phyloP scores from a whole-genome alignment of 805 yeast species.

The Nakazawaea peltata region DNA sequence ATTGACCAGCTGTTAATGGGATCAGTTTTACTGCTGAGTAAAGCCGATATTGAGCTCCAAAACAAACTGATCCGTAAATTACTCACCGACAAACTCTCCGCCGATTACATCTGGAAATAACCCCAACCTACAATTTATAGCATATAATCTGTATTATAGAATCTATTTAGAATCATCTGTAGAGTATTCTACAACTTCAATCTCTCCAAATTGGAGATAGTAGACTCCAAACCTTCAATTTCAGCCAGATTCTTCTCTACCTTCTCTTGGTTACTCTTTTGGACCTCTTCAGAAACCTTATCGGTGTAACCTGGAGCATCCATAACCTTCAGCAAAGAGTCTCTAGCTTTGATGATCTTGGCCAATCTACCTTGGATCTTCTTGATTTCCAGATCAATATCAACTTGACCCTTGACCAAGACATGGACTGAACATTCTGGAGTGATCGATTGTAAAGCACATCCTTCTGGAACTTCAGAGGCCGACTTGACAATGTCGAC shows the following conservation, averaged over 20 bases:
- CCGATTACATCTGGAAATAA: conserved; percentile 54
- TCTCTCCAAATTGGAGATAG: conserved; percentile 77
- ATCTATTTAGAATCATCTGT: not conserved
- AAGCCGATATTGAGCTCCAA: conserved; percentile 33
- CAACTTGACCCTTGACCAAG: conserved; percentile 90
- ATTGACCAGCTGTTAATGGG: conserved; percentile 53
- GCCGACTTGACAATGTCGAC: conserved; percentile 53
- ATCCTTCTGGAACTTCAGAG: conserved; percentile 73
- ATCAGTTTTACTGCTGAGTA: conserved; percentile 43
- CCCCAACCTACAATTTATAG: too few species aligned
- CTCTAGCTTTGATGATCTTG: conserved; percentile 52
- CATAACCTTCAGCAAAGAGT: conserved; percentile 62
- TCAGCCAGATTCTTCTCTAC: conserved; percentile 74
- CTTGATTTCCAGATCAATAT: conserved; percentile 80
- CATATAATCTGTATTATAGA: not conserved
- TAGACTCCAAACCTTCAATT: conserved; percentile 81
- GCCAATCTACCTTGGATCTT: conserved; percentile 75
- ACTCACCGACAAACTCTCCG: conserved; percentile 37
- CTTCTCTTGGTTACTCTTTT: conserved; percentile 63
- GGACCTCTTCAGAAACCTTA: conserved; percentile 79
- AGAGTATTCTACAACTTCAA: conserved; percentile 53
- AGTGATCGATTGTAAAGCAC: conserved; percentile 76
- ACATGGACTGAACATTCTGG: conserved; percentile 82
- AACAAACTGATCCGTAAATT: conserved; percentile 34
- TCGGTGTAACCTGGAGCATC: conserved; percentile 68